These are phyloP conservation scores for Epithele typhae DNA, from an alignment of 768 basidiomycete genomes.

Conservation along the genomic window DNA sequence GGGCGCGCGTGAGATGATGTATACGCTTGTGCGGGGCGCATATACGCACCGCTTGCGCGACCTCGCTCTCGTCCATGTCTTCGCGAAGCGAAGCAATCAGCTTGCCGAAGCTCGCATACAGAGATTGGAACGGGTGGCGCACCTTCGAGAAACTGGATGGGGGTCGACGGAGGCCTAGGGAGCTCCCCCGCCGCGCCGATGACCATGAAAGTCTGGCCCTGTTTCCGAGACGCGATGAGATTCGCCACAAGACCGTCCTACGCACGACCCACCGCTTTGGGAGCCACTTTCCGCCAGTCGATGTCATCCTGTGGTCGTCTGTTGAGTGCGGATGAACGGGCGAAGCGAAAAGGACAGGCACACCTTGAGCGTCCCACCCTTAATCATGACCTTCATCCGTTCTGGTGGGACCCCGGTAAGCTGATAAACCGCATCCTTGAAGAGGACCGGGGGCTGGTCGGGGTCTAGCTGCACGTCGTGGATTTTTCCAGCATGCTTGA, in stretches of 20 bases:
- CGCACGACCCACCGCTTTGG: slow-evolving; percentile 60
- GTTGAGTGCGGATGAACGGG: background rate
- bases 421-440: slow-evolving; percentile 82
- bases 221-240: background rate
- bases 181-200: slow-evolving; percentile 92
- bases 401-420: slow-evolving; percentile 84
- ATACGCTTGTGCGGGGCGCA: too few species aligned
- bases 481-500: slow-evolving; percentile 88
- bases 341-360: slow-evolving; percentile 11
- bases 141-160: slow-evolving; percentile 85
- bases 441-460: slow-evolving; percentile 59
- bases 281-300: slow-evolving; percentile 76
- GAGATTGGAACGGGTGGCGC: slow-evolving; percentile 12
- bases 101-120: background rate
- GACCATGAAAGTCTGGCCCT: slow-evolving; percentile 91
- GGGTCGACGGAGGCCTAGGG: slow-evolving; percentile 80
- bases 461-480: slow-evolving; percentile 70
- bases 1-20: too few species aligned
- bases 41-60: slow-evolving; percentile 70
- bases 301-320: slow-evolving; percentile 65
- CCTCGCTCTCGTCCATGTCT: slow-evolving; percentile 81
- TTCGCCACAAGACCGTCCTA: background rate
- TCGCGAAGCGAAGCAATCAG: background rate
- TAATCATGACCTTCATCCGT: slow-evolving; percentile 97
- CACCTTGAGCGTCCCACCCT: slow-evolving; percentile 88